These are phyloP conservation scores for Globisporangium apiculatum DNA, from an alignment of 352 stramenopile species.

Conservation along the genomic window DNA sequence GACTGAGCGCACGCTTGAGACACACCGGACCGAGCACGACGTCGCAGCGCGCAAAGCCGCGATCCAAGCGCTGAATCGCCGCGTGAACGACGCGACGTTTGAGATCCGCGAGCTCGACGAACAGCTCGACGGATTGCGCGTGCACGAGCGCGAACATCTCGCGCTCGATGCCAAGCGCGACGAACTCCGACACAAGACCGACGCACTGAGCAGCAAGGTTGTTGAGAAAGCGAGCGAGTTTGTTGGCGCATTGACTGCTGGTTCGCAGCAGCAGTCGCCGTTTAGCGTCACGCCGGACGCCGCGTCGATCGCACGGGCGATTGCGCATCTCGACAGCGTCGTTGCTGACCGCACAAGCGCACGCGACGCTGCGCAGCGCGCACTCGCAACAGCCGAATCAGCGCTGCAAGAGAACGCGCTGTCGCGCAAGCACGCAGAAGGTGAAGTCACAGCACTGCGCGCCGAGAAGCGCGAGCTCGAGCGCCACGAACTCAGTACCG, in stretches of 20 bases:
- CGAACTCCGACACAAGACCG: conserved; percentile 34
- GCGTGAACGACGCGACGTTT: conserved; percentile 35
- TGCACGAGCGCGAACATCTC: conserved; percentile 39
- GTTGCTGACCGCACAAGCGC: conserved; percentile 16
- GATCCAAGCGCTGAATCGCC: conserved; percentile 34
- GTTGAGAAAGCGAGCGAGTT: conserved; percentile 33
- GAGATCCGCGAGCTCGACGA: conserved; percentile 36
- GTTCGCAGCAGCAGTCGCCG: neutral
- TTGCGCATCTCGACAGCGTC: conserved; percentile 21
- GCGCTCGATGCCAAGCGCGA: conserved; percentile 40
- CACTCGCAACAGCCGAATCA: conserved; percentile 24
- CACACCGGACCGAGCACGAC: conserved; percentile 38
- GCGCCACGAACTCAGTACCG: conserved; percentile 34
- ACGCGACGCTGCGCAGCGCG: conserved; percentile 19
- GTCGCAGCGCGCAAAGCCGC: conserved; percentile 28
- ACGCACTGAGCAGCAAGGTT: conserved; percentile 33
- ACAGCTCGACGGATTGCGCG: conserved; percentile 48
- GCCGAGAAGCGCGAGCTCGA: conserved; percentile 49
- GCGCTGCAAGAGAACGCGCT: conserved; percentile 44
- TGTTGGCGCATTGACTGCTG: conserved; percentile 26
- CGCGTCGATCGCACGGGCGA: conserved; percentile 15
- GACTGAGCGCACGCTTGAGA: conserved; percentile 32
- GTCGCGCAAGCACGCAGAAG: conserved; percentile 42
- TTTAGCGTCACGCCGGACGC: conserved; percentile 22
- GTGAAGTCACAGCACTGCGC: conserved; percentile 26